Percentiles rank a stretch among this genome's conserved stretches.
Evolutionary conservation across 1,284 basidiomycete genomes (phyloP).

Genomic region (Irpex rosettiformis): DNA sequence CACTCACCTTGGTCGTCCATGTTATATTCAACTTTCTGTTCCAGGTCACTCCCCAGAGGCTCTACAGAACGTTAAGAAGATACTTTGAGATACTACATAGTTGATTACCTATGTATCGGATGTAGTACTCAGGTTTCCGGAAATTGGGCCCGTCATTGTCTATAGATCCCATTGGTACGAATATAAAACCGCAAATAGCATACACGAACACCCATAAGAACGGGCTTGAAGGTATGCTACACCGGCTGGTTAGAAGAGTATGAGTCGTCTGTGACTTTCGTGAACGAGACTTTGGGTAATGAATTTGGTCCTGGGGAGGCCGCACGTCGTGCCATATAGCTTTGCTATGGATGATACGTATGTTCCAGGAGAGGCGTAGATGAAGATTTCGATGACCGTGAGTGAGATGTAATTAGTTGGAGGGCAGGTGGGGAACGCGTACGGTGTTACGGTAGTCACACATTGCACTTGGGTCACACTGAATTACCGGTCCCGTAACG

Average conservation of each 20-base stretch:
- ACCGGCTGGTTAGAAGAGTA: conserved; percentile 7
- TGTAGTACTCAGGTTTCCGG: conserved; percentile 79
- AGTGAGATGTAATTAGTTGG: too few species aligned
- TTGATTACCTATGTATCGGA: conserved; percentile 79
- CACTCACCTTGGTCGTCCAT: conserved; percentile 95
- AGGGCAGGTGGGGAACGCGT: too few species aligned
- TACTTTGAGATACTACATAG: too few species aligned
- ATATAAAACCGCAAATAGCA: too few species aligned
- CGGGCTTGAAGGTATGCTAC: conserved; percentile 13
- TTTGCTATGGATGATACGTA: too few species aligned
- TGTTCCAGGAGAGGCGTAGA: too few species aligned
- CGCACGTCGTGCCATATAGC: background rate
- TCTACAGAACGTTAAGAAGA: conserved; percentile 50
- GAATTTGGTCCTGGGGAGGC: conserved; percentile 3
- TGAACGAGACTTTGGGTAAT: conserved; percentile 14
- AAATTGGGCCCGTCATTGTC: conserved; percentile 83
- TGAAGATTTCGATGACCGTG: too few species aligned
- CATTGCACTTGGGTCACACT: too few species aligned
- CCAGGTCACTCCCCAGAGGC: conserved; percentile 90
- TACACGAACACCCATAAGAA: conserved; percentile 16
- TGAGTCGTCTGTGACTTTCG: conserved; percentile 13
- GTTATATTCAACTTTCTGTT: conserved; percentile 96
- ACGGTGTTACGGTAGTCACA: too few species aligned
- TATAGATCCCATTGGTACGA: conserved; percentile 26
- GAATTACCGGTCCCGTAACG: too few species aligned